Percentiles rank a stretch among this genome's conserved stretches.
Evolutionary conservation across 2,329 filamentous ascomycete species (phyloP).

Genomic region (Aspergillus aculeatinus): DNA sequence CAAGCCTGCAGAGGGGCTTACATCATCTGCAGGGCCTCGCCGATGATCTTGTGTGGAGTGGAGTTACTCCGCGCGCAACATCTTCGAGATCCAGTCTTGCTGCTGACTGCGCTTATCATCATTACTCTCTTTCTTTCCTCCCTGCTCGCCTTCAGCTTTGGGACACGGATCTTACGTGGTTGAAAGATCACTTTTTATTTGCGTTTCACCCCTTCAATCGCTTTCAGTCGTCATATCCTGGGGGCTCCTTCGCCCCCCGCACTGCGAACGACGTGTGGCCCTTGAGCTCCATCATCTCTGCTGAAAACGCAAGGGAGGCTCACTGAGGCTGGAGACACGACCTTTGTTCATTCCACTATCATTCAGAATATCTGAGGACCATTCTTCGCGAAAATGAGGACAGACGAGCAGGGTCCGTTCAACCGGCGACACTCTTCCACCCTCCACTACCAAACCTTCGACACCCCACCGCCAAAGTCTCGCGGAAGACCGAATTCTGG

Average conservation of each 20-base stretch:
- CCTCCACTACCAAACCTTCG: slow-evolving; percentile 50
- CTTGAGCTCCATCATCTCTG: slow-evolving; percentile 3
- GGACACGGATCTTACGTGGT: neutral
- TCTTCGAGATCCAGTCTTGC: neutral
- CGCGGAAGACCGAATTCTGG: slow-evolving; percentile 46
- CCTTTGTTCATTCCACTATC: neutral
- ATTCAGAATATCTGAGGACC: neutral
- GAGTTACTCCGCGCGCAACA: neutral
- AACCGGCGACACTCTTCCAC: slow-evolving; percentile 44
- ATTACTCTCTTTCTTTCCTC: neutral
- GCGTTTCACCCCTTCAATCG: neutral
- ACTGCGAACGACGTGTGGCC: slow-evolving; percentile 5
- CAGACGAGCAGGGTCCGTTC: slow-evolving; percentile 31
- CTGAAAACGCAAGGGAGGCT: neutral
- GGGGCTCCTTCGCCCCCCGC: slow-evolving; percentile 10
- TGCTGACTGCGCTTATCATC: slow-evolving; percentile 1
- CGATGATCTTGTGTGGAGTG: neutral
- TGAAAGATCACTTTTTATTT: neutral
- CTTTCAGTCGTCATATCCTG: slow-evolving; percentile 1
- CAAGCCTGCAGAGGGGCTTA: slow-evolving; percentile 2
- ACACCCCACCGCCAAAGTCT: slow-evolving; percentile 48
- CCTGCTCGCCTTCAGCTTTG: neutral
- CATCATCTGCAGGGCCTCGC: slow-evolving; percentile 7
- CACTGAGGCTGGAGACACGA: neutral
- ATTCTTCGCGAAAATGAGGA: slow-evolving; percentile 24